Conservation (phyloP, 805 yeast species). For the Candida glaebosa region DNA sequence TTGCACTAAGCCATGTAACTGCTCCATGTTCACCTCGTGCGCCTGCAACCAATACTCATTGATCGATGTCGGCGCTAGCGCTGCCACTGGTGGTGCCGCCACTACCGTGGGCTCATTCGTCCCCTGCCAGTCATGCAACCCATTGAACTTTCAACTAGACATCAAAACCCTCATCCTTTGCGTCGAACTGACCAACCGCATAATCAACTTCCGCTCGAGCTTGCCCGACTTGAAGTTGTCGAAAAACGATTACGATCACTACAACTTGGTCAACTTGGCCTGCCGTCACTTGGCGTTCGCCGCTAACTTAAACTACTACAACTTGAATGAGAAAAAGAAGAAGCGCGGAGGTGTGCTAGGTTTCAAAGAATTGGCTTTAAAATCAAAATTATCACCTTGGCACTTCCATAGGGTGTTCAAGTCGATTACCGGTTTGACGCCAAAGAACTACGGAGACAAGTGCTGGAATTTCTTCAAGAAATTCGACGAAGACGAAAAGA, state of each 20-base stretch:
- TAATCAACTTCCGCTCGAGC: not conserved
- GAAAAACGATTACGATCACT: slow-evolving; percentile 65
- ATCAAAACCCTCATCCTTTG: not conserved
- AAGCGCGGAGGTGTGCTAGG: slow-evolving; percentile 79
- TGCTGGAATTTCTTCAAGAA: slow-evolving; percentile 60
- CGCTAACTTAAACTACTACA: slow-evolving; percentile 50
- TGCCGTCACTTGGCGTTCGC: slow-evolving; percentile 82
- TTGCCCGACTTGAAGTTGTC: slow-evolving; percentile 21
- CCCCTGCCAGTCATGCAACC: not conserved
- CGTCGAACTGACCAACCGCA: not conserved
- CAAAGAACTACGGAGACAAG: slow-evolving; percentile 83
- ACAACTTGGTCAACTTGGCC: slow-evolving; percentile 68
- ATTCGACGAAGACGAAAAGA: slow-evolving; percentile 13
- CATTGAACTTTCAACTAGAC: not conserved
- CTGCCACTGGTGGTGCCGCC: not conserved
- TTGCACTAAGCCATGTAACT: not conserved
- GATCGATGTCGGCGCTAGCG: not conserved
- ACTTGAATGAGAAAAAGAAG: slow-evolving; percentile 37
- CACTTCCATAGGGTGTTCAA: slow-evolving; percentile 91
- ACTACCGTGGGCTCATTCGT: not conserved
- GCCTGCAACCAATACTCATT: not conserved
- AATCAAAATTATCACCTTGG: slow-evolving; percentile 84
- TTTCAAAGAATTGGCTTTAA: slow-evolving; percentile 83
- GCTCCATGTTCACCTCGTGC: too few relatives aligned
- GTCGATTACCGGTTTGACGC: slow-evolving; percentile 80